Evolutionary conservation across 805 yeast species (phyloP).

Genomic region (Metschnikowia anglica): DNA sequence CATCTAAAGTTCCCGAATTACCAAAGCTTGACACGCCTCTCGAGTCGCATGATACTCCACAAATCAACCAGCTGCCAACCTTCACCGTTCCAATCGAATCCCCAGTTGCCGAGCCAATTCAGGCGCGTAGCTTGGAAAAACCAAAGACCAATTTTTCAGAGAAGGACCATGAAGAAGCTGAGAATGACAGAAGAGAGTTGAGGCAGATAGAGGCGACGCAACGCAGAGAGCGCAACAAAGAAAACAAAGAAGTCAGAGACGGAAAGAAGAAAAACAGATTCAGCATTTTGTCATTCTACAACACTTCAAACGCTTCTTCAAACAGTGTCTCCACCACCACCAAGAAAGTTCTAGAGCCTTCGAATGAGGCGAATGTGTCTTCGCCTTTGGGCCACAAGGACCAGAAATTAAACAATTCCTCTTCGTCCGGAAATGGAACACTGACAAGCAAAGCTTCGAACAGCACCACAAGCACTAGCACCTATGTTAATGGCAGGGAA

Average conservation of each 20-base stretch:
- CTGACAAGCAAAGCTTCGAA: slow-evolving; percentile 11
- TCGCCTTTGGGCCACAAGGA: slow-evolving; percentile 16
- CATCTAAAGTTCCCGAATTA: slow-evolving; percentile 10
- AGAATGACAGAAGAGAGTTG: background rate
- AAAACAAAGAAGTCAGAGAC: slow-evolving; percentile 26
- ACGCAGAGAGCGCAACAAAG: slow-evolving; percentile 11
- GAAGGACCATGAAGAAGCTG: slow-evolving; percentile 1
- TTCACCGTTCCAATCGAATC: slow-evolving; percentile 24
- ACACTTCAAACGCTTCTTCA: slow-evolving; percentile 30
- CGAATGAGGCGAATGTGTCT: slow-evolving; percentile 12
- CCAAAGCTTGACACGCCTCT: slow-evolving; percentile 20
- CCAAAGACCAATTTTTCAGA: slow-evolving; percentile 1
- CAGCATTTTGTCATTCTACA: slow-evolving; percentile 44
- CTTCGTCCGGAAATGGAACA: slow-evolving; percentile 25
- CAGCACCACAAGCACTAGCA: slow-evolving; percentile 19
- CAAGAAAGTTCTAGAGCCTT: slow-evolving; percentile 31
- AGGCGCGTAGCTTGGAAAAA: background rate
- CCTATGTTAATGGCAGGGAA: slow-evolving; percentile 46
- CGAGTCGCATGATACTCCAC: slow-evolving; percentile 25
- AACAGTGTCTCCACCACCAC: slow-evolving; percentile 13
- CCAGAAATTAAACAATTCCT: slow-evolving; percentile 27
- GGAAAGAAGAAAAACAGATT: slow-evolving; percentile 42
- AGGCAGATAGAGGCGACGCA: slow-evolving; percentile 7
- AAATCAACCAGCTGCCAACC: slow-evolving; percentile 32
- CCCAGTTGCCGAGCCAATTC: slow-evolving; percentile 14